Conservation (phyloP, 2,329 filamentous ascomycete genomes). For the Colletotrichum somersetense region DNA sequence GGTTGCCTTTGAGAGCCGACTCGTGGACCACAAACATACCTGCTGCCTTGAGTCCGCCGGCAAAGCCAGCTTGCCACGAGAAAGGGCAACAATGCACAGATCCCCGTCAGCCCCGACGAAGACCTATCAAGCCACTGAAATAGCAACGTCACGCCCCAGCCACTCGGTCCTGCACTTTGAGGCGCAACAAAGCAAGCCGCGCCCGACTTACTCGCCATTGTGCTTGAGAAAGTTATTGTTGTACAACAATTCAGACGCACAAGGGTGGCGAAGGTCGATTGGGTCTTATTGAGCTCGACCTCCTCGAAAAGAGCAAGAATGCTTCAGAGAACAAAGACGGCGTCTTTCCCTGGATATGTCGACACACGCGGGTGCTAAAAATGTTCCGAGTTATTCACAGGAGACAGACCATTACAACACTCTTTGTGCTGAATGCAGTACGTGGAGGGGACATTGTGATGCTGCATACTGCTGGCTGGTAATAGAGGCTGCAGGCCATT, state of each 20-base stretch:
- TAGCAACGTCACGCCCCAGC: background rate
- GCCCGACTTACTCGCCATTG: too few relatives aligned
- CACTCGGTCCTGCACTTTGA: background rate
- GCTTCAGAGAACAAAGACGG: conserved; percentile 20
- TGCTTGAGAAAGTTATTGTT: background rate
- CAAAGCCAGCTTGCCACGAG: background rate
- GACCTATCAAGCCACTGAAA: background rate
- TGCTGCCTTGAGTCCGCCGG: background rate
- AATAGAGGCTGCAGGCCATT: background rate
- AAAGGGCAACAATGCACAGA: background rate
- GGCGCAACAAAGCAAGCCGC: too few relatives aligned
- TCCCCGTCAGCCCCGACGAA: background rate
- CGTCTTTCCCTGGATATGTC: background rate
- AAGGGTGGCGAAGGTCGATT: background rate
- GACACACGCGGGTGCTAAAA: conserved; percentile 7
- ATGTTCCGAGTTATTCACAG: background rate
- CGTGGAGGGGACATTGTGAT: background rate
- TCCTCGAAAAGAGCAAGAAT: background rate
- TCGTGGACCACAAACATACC: background rate
- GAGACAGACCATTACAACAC: background rate
- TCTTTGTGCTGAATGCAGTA: conserved; percentile 22
- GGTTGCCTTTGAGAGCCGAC: background rate
- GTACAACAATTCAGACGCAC: background rate
- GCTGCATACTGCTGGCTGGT: background rate
- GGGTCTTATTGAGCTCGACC: background rate